These are phyloP conservation scores for Chernovozyma aurita DNA, from an alignment of 1,139 yeast genomes.

Conservation along the genomic window DNA sequence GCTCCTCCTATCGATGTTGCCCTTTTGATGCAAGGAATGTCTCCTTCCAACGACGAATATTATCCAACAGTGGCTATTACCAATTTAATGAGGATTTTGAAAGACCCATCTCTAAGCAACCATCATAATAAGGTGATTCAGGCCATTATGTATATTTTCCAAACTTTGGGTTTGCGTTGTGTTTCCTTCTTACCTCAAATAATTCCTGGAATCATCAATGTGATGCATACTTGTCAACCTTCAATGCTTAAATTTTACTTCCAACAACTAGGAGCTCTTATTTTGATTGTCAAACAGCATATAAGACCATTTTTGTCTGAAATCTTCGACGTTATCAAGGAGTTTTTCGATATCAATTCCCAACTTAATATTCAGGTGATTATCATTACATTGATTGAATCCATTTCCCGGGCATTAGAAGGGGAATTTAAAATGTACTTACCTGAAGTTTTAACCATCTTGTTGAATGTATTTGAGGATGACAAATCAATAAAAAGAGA, in stretches of 20 bases:
- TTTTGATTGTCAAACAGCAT: conserved; percentile 83
- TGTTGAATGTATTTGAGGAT: conserved; percentile 73
- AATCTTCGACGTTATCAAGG: conserved; percentile 72
- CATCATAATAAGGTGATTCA: conserved; percentile 91
- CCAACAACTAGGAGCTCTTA: conserved; percentile 78
- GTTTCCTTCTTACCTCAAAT: conserved; percentile 83
- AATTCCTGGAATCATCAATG: conserved; percentile 81
- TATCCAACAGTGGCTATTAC: conserved; percentile 93
- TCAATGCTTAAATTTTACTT: conserved; percentile 84
- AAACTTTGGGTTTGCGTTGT: conserved; percentile 82
- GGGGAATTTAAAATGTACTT: conserved; percentile 87
- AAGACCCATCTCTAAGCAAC: conserved; percentile 77
- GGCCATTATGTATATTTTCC: conserved; percentile 87
- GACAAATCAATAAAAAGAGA: conserved; percentile 64
- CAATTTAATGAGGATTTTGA: conserved; percentile 74
- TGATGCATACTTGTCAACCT: conserved; percentile 80
- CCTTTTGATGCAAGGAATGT: conserved; percentile 85
- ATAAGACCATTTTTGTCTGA: conserved; percentile 77
- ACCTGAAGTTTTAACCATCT: conserved; percentile 70
- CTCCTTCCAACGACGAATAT: conserved; percentile 90
- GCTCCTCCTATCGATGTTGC: conserved; percentile 91
- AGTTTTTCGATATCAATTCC: conserved; percentile 54
- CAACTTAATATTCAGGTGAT: conserved; percentile 69
- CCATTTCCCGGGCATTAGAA: conserved; percentile 80
- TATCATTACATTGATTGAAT: conserved; percentile 75